Conservation (phyloP, 352 stramenopile species). For the Globisporangium sylvaticum region DNA sequence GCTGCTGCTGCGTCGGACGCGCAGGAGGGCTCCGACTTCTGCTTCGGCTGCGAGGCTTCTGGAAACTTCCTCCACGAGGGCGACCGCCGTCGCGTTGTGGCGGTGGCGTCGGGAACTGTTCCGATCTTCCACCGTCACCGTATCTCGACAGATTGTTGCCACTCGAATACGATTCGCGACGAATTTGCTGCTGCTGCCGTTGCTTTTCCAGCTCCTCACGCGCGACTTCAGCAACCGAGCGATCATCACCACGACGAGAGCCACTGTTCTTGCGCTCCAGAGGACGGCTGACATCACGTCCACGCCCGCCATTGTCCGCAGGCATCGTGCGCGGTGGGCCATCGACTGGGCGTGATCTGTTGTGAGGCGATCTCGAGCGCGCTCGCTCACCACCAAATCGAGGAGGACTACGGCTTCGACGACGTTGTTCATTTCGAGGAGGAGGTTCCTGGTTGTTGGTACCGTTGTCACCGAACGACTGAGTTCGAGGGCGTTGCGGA, state of each 20-base stretch:
- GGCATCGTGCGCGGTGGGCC: neutral
- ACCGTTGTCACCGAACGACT: neutral
- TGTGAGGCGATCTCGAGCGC: conserved; percentile 8
- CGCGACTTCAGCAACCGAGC: conserved; percentile 49
- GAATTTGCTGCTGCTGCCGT: conserved; percentile 31
- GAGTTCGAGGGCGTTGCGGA: neutral
- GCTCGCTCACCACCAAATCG: conserved; percentile 2
- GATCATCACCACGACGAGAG: conserved; percentile 29
- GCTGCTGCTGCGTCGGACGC: neutral
- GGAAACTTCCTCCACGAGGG: conserved; percentile 4
- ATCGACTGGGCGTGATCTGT: neutral
- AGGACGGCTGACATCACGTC: conserved; percentile 20
- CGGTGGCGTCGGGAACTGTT: conserved; percentile 1
- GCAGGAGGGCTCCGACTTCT: conserved; percentile 8
- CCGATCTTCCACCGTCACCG: conserved; percentile 23
- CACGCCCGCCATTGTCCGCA: conserved; percentile 19
- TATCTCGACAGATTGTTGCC: conserved; percentile 25
- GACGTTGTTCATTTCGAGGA: conserved; percentile 2
- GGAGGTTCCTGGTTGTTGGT: neutral
- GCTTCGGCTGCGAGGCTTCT: conserved; percentile 13
- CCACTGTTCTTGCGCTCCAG: conserved; percentile 21
- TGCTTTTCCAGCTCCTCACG: conserved; percentile 46
- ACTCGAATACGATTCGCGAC: conserved; percentile 25
- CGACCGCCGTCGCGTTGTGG: conserved; percentile 5
- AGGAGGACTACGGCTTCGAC: conserved; percentile 13